Base-by-base conservation (phyloP, 2,329 filamentous ascomycete genomes). In the Arthrobotrys pseudoclavata region DNA sequence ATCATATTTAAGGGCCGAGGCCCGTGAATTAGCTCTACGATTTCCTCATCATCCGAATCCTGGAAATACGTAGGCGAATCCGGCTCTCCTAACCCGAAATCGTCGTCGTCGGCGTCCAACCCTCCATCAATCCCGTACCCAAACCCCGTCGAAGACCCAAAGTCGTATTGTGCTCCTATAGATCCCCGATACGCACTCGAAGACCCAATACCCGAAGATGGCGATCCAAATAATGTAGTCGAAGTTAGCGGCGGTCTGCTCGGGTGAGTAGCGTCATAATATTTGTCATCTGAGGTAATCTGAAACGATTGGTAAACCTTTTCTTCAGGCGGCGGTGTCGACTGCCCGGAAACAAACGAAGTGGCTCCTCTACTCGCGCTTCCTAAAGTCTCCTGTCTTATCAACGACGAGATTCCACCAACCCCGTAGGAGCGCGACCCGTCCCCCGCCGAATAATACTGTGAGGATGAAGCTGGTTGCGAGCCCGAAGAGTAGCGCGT, bases 381-480 rank as follows among this genome's bases (percentile, higher is more conserved):
- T 20, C 50, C 61, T 42, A 66, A 52, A 53, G 26, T 69, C 48
- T 57, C 66, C 55, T 53, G 72, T 42, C 67, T 67, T 70, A 40
- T 70, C 72, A 52, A 76, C n/a, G 72, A 76, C 24, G 62, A 53
- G 15, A 37, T 67, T 40, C 66, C 66, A 76, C 72, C 72, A 76
- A 42, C 60, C 50, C 72, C 71, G 34, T 48, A 66, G 20, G 37
- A 67, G 40, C 71, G 71, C 31, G 68, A 67, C 24, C 71, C 72
- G 42, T 70, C 72, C 72, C 72, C 72, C 60, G 72, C 66, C 52
- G 72, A 76, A 67, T 76, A 76, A 20, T 20, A 22, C 29, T 66
- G 72, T 60, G 66, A 76, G 67, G 72, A 76, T 24, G 72, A 76
- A 45, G 48, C 72, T 64, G 10, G 71, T 76, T 70, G 72, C 57